A percentile compares a stretch with the other conserved stretches of the same genome.
These are phyloP conservation scores for Knoxdaviesia proteae DNA, from an alignment of 2,329 filamentous ascomycete species.

Conservation along the genomic window DNA sequence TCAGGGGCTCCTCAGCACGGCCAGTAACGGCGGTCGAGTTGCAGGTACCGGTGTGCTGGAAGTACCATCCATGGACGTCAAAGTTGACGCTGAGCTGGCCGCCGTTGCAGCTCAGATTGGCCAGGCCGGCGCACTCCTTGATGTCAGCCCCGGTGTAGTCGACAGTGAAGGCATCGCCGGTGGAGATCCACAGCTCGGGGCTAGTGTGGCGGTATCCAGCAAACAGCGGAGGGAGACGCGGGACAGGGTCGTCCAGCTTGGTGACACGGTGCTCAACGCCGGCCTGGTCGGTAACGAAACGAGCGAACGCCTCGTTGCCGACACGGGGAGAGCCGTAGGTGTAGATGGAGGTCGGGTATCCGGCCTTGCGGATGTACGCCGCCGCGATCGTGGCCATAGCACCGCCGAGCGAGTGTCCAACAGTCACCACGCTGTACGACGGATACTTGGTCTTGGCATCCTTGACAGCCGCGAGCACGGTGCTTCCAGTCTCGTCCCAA, in stretches of 20 bases:
- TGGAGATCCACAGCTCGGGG: constrained; percentile 45
- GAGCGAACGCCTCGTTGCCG: constrained; percentile 33
- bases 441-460: constrained; percentile 24
- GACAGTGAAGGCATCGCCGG: constrained; percentile 12
- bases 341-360: constrained; percentile 27
- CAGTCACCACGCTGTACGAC: constrained; percentile 30
- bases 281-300: constrained; percentile 29
- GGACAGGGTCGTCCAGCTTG: constrained; percentile 45
- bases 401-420: constrained; percentile 49
- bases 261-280: constrained; percentile 42
- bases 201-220: constrained; percentile 44
- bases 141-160: constrained; percentile 19
- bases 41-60: constrained; percentile 22
- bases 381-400: constrained; percentile 41
- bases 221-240: constrained; percentile 40
- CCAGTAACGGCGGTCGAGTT: not conserved
- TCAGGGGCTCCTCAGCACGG: constrained; percentile 1
- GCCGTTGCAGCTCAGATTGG: constrained; percentile 28
- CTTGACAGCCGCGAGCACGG: constrained; percentile 21
- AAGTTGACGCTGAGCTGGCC: constrained; percentile 22
- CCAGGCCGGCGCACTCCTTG: constrained; percentile 24
- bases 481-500: constrained; percentile 30
- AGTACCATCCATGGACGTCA: constrained; percentile 26
- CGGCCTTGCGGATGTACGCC: constrained; percentile 28
- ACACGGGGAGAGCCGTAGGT: constrained; percentile 47